phyloP scores from a whole-genome alignment of 805 yeast genomes.

The Isabelozyma gotoi region DNA sequence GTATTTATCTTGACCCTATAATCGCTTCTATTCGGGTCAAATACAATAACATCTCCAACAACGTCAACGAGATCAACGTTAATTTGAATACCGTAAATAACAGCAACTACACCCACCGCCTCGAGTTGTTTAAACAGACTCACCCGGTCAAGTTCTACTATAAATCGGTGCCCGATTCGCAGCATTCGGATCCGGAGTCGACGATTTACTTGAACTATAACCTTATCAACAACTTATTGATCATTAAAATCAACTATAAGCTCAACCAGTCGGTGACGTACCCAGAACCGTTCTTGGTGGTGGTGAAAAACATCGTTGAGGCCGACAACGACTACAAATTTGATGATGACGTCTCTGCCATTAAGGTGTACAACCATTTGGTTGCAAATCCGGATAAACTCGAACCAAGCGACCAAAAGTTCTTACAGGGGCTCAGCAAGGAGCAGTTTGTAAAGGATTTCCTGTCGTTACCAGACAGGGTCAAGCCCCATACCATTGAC shows the following conservation, averaged over 20 bases:
- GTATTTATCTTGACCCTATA: conserved; percentile 39
- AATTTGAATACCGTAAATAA: conserved; percentile 9
- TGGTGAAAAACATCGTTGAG: background rate
- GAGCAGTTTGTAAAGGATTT: background rate
- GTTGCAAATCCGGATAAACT: background rate
- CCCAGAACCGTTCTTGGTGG: background rate
- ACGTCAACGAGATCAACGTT: conserved; percentile 23
- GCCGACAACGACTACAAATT: background rate
- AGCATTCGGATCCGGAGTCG: conserved; percentile 6
- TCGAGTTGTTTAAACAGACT: conserved; percentile 6
- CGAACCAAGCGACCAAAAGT: background rate
- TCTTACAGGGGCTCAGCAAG: background rate
- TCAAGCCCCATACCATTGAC: background rate
- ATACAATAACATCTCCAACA: conserved; percentile 29
- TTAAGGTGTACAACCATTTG: background rate
- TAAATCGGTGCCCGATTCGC: conserved; percentile 15
- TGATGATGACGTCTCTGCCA: background rate
- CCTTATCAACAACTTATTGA: conserved; percentile 18
- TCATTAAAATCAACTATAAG: conserved; percentile 22
- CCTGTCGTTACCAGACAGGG: background rate
- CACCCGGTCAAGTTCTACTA: conserved; percentile 22
- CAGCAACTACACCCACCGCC: conserved; percentile 6
- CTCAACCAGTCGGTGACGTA: conserved; percentile 9
- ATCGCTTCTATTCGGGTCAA: conserved; percentile 32
- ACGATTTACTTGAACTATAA: conserved; percentile 19